Evolutionary conservation across 2,329 filamentous ascomycete genomes (phyloP), one percentile per base, ranked within the genome.

Genomic region (Botrytis cinerea): DNA sequence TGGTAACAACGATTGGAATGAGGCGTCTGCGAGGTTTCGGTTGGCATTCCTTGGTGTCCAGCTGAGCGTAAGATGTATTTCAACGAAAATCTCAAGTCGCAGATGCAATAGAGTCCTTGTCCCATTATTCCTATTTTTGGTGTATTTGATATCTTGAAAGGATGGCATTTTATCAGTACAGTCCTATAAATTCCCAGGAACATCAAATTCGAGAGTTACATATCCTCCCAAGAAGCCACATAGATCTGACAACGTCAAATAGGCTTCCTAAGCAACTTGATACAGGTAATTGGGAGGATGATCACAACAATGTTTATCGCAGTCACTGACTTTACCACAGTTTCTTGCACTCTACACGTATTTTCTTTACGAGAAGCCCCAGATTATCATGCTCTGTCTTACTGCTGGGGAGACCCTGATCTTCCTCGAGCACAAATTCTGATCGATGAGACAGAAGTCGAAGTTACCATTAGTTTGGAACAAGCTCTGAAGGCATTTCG

Each of bases 401-500:
- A 70, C 28, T 70, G 48, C 25, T 74, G 73, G 73, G 73, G 73
- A 2, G 72, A 61, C 32, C 66, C 46, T 7, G 32, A 35, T 46
- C 45, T 63, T 20, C 32, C 70, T n/a, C 51, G 22, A 7, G 57
- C 57, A 38, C 28, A 61, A 43, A 59, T 76, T 35, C 10, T 67
- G 22, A 20, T 76, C n/a, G 54, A 73, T 51, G 75, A 74, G 38
- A 48, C 43, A 45, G 46, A 48, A n/a, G 28, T 73, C 20, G 45
- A 66, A 43, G 64, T 76, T 25, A 76, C 75, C 35, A 48, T 68
- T 32, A 76, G 75, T 60, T 62, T 76, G 20, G 70, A 75, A 54
- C 46, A 48, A 2, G 75, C 74, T 45, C 63, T 76, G 59, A 74
- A 72, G 38, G 38, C 71, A 60, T 64, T 76, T 43, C 69, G 73